phyloP scores from a whole-genome alignment of 2,329 filamentous ascomycete genomes.

The Alternaria ethzedia region DNA sequence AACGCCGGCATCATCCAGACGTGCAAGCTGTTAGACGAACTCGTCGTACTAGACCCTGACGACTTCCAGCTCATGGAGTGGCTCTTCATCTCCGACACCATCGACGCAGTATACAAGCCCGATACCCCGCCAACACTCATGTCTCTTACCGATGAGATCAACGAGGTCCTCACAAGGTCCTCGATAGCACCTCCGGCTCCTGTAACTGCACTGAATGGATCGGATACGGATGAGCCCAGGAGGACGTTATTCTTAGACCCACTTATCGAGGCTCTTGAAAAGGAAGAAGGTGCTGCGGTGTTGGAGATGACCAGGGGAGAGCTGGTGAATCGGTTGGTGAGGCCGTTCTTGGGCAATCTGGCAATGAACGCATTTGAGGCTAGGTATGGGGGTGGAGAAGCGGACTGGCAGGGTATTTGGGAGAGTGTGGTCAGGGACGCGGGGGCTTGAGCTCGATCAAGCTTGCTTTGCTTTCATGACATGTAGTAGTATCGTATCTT shows the following conservation, averaged over 20 bases:
- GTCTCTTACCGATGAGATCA: conserved; percentile 83
- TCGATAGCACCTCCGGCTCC: conserved; percentile 8
- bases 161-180: conserved; percentile 67
- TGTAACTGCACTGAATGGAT: not conserved
- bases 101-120: conserved; percentile 90
- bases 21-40: conserved; percentile 87
- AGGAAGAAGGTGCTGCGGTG: conserved; percentile 51
- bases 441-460: conserved; percentile 8
- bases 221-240: conserved; percentile 24
- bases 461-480: not conserved
- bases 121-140: conserved; percentile 67
- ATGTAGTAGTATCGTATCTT: not conserved
- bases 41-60: conserved; percentile 87
- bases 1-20: conserved; percentile 82
- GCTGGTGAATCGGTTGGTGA: conserved; percentile 76
- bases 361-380: conserved; percentile 95
- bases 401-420: conserved; percentile 42
- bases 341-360: conserved; percentile 88
- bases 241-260: conserved; percentile 54
- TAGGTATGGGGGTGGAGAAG: conserved; percentile 78
- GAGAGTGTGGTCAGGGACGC: conserved; percentile 42
- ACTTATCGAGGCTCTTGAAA: conserved; percentile 41
- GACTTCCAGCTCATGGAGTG: conserved; percentile 99
- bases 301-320: conserved; percentile 63
- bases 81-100: conserved; percentile 96